Evolutionary conservation across 1,284 basidiomycete species (phyloP).

Genomic region (Microbotryomycetes sp.): DNA sequence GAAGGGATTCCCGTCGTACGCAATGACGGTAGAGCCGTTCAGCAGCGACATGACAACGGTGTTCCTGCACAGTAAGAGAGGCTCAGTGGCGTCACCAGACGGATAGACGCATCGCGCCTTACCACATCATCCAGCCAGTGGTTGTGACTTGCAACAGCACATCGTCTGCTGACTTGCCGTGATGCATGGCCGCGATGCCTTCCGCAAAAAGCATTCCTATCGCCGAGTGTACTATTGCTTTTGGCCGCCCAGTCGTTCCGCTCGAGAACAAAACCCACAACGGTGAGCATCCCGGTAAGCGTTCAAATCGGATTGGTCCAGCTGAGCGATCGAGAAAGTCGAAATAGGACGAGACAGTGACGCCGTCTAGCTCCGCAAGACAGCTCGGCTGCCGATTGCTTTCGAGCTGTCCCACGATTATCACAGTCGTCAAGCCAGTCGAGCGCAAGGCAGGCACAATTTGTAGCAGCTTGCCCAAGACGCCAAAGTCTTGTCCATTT

Average conservation of each 20-base stretch:
- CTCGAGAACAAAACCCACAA: slow-evolving; percentile 24
- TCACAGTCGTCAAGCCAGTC: slow-evolving; percentile 34
- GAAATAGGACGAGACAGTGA: too few relatives aligned
- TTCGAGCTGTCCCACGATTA: slow-evolving; percentile 36
- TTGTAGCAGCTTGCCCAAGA: slow-evolving; percentile 34
- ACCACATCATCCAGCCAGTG: slow-evolving; percentile 48
- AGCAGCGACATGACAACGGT: too few relatives aligned
- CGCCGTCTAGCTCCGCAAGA: slow-evolving; percentile 14
- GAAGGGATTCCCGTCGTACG: slow-evolving; percentile 79
- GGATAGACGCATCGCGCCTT: slow-evolving; percentile 50
- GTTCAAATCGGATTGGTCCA: slow-evolving; percentile 13
- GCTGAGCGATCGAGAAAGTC: too few relatives aligned
- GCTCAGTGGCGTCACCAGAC: too few relatives aligned
- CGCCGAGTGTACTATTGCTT: slow-evolving; percentile 39
- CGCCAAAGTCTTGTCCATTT: slow-evolving; percentile 36
- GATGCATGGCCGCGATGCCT: slow-evolving; percentile 16
- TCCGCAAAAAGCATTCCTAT: slow-evolving; percentile 32
- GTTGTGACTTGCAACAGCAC: slow-evolving; percentile 82
- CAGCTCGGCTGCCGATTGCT: slow-evolving; percentile 22
- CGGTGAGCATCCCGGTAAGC: slow-evolving; percentile 24
- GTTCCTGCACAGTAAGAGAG: too few relatives aligned
- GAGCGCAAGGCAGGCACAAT: slow-evolving; percentile 33
- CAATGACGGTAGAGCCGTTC: slow-evolving; percentile 54
- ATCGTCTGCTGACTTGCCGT: slow-evolving; percentile 5
- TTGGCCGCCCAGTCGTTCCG: slow-evolving; percentile 43